phyloP scores from a whole-genome alignment of 2,329 filamentous ascomycete genomes.

The Arthroderma uncinatum region DNA sequence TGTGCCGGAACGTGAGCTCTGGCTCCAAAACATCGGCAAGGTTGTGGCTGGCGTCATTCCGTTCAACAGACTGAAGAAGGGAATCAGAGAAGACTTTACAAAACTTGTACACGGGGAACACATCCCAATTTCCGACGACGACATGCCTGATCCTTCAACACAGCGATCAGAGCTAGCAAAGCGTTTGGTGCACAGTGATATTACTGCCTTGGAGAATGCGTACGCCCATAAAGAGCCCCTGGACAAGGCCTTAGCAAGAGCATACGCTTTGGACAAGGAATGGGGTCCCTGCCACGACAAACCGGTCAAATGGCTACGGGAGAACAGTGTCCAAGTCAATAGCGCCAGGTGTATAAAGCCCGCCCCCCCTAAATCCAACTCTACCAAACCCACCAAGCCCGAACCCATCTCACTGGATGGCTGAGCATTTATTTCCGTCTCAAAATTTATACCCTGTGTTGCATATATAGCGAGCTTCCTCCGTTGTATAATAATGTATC shows the following conservation, averaged over 20 bases:
- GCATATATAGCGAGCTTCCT: neutral
- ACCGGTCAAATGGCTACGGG: slow-evolving; percentile 15
- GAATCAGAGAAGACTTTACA: neutral
- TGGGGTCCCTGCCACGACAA: slow-evolving; percentile 17
- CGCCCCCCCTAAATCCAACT: neutral
- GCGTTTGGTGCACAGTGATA: neutral
- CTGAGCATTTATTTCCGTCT: neutral
- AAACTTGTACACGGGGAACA: neutral
- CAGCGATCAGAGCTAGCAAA: neutral
- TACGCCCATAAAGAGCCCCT: slow-evolving; percentile 16
- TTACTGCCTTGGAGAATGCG: slow-evolving; percentile 19
- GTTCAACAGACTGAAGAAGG: neutral
- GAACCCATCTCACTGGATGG: neutral
- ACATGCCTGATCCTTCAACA: neutral
- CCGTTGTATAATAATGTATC: slow-evolving; percentile 2
- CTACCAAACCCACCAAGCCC: neutral
- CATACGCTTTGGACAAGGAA: slow-evolving; percentile 24
- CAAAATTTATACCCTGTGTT: neutral
- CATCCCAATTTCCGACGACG: too few relatives aligned
- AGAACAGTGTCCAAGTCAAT: slow-evolving; percentile 25
- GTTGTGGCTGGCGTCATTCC: slow-evolving; percentile 11
- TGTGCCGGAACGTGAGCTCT: slow-evolving; percentile 1
- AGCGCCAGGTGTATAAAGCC: slow-evolving; percentile 15
- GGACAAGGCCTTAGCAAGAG: slow-evolving; percentile 27
- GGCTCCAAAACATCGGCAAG: slow-evolving; percentile 10